Evolutionary conservation across 441 rosid genomes (phyloP), one percentile per base, ranked within the genome.

Genomic region (Adansonia grandidieri): DNA sequence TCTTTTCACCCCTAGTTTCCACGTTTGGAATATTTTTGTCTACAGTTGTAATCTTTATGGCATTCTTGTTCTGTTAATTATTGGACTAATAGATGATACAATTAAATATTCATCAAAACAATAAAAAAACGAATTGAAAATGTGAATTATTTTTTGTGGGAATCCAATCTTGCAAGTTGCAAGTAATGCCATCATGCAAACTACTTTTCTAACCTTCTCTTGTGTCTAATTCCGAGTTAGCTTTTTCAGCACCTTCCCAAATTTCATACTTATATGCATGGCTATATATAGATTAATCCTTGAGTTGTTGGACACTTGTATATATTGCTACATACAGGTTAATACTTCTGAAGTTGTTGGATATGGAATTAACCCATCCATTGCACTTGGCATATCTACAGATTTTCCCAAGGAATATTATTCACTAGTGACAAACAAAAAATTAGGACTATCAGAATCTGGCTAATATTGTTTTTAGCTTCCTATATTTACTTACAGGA

Each of bases 91-190:
- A 13, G 45, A 63, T 63, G 45, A 15, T 9, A 15, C 9, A 17
- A 63, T 64, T 9, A 65, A 65, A 40, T n/a, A 40, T 40, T 40
- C 14, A 40, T 6, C 20, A 1, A 65, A 65, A n/a, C 11, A n/a
- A 64, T 40, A 40, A 42, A 42, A 42, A 42, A 37, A 17, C 5
- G 15, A 9, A 42, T 66, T 66, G 50, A 44, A 44, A 66, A 17
- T 44, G 15, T 66, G 17, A 66, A 9, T 44, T 66, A 66, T 9
- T 9, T 9, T 44, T 66, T 44, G 71, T 44, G 17, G 28, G 44
- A 66, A 66, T 66, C 15, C 71, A 64, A 15, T 66, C 13, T 66
- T 42, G 70, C 70, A 40, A 15, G 5, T 65, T 64, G 48, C 70
- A 1, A 15, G 20, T 65, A n/a, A 37, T 47, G 20, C 48, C 70